Evolutionary conservation across 202 grass and related monocot genomes (phyloP).

Genomic region (Digitaria exilis): DNA sequence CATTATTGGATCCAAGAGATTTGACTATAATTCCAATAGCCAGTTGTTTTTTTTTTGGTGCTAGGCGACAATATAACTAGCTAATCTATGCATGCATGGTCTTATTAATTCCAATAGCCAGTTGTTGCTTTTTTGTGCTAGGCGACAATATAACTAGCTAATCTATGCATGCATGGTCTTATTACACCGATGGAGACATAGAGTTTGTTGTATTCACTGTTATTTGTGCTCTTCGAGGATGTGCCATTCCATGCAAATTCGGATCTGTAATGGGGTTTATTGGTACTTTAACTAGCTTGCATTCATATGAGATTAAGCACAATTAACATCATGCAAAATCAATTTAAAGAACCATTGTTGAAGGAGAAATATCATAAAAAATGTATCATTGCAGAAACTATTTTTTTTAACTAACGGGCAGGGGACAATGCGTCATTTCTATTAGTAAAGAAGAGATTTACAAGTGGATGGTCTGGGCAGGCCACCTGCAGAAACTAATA

Average conservation of each 20-base stretch:
- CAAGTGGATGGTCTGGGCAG: too few species aligned
- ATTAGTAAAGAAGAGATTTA: too few species aligned
- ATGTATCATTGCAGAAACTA: neutral
- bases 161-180: neutral
- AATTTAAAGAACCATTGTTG: neutral
- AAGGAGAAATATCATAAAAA: neutral
- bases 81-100: neutral
- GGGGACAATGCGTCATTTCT: too few species aligned
- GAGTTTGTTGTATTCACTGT: neutral
- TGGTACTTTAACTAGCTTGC: neutral
- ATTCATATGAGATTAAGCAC: neutral
- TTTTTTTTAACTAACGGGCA: too few species aligned
- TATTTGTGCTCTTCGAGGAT: neutral
- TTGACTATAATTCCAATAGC: constrained; percentile 2
- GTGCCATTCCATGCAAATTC: neutral
- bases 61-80: neutral
- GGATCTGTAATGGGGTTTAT: neutral
- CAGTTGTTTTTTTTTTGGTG: neutral
- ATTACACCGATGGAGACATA: neutral
- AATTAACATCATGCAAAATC: neutral
- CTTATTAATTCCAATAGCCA: neutral
- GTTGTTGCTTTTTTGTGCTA: neutral
- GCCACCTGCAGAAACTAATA: neutral
- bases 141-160: neutral
- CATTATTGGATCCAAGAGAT: constrained; percentile 3